phyloP scores from a whole-genome alignment of 208 protist genomes.

The Leishmania gerbilli region DNA sequence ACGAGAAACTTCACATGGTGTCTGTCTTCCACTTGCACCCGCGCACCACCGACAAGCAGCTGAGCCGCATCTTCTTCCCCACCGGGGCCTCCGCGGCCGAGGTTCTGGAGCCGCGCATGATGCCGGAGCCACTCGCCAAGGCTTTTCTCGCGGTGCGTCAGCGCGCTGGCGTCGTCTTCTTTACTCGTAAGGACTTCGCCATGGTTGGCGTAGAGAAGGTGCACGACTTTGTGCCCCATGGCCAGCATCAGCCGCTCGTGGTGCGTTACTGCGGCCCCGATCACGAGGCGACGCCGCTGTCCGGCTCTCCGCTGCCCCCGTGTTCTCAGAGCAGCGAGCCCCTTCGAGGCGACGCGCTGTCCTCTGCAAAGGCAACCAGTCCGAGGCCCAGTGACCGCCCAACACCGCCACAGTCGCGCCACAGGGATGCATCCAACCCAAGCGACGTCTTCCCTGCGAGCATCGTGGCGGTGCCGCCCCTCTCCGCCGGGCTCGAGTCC shows the following conservation, averaged over 20 bases:
- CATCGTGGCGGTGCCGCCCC: constrained; percentile 14
- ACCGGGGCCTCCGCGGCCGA: constrained; percentile 61
- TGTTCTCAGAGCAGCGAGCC: background rate
- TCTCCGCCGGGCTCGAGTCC: constrained; percentile 36
- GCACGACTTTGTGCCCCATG: constrained; percentile 78
- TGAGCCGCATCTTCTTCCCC: constrained; percentile 75
- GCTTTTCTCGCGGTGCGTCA: constrained; percentile 29
- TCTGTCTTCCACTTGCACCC: constrained; percentile 79
- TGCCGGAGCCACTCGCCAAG: constrained; percentile 34
- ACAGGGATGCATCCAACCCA: constrained; percentile 34
- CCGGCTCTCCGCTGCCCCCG: constrained; percentile 21
- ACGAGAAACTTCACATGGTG: constrained; percentile 55
- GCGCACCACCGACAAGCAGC: constrained; percentile 57
- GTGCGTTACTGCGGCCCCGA: constrained; percentile 76
- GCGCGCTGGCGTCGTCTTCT: constrained; percentile 79
- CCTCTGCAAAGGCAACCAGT: constrained; percentile 1
- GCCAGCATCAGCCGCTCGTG: constrained; percentile 72
- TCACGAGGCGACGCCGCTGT: constrained; percentile 17
- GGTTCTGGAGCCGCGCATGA: constrained; percentile 43
- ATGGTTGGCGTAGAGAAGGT: constrained; percentile 82
- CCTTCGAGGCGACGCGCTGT: background rate
- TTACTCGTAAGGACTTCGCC: constrained; percentile 60
- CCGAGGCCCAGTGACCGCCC: constrained; percentile 11
- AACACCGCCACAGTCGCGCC: constrained; percentile 34
- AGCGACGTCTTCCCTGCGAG: constrained; percentile 12